A percentile compares a stretch with the other conserved stretches of the same genome.
Conservation (phyloP, 805 yeast species). For the Zygosaccharomyces rouxii region DNA sequence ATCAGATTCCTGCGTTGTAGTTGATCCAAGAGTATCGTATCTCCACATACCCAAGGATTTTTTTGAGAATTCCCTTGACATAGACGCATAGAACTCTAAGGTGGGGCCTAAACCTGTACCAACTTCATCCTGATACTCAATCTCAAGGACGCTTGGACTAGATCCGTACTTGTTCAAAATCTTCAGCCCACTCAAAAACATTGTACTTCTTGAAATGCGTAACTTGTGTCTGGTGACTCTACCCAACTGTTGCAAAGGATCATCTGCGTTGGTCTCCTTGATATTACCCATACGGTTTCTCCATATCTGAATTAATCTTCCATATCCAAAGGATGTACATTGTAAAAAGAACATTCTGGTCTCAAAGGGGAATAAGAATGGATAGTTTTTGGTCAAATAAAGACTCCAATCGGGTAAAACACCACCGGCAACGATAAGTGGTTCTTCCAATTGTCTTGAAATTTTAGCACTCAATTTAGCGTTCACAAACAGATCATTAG, state of each 20-base stretch:
- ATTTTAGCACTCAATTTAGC: conserved; percentile 82
- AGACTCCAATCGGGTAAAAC: conserved; percentile 82
- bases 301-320: conserved; percentile 78
- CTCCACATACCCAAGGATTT: conserved; percentile 69
- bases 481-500: conserved; percentile 51
- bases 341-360: conserved; percentile 73
- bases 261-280: conserved; percentile 30
- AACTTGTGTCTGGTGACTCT: conserved; percentile 75
- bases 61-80: conserved; percentile 68
- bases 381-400: conserved; percentile 63
- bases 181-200: conserved; percentile 74
- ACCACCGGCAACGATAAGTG: conserved; percentile 80
- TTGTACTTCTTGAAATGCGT: conserved; percentile 62
- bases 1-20: conserved; percentile 14
- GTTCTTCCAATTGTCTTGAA: conserved; percentile 84
- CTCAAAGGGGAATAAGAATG: conserved; percentile 81
- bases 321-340: conserved; percentile 87
- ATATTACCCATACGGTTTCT: conserved; percentile 44
- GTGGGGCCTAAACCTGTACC: conserved; percentile 99
- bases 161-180: conserved; percentile 72
- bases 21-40: conserved; percentile 30
- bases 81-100: conserved; percentile 80
- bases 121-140: conserved; percentile 83
- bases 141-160: conserved; percentile 76
- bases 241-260: conserved; percentile 50